Conservation (phyloP, 805 yeast genomes). For the Cyberlindnera maritima region DNA sequence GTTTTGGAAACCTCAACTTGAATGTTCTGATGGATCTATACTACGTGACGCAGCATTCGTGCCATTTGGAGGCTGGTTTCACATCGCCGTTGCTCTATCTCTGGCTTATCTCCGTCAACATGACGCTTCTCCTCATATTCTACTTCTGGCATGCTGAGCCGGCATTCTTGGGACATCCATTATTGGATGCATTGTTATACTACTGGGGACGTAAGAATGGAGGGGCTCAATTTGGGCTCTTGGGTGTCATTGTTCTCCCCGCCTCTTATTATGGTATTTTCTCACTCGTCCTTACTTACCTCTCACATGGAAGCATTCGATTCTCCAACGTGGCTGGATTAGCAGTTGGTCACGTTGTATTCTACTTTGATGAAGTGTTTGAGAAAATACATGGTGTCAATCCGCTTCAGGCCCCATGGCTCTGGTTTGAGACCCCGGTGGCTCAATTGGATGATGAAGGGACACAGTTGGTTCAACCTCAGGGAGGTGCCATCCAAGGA, state of each 20-base stretch:
- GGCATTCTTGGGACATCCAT: conserved; percentile 6
- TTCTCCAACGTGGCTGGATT: conserved; percentile 9
- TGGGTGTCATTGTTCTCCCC: conserved; percentile 16
- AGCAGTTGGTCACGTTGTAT: conserved; percentile 22
- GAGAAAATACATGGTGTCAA: conserved; percentile 19
- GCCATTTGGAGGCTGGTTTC: conserved; percentile 16
- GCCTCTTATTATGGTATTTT: conserved; percentile 19
- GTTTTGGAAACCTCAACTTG: conserved; percentile 18
- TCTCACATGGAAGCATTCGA: conserved; percentile 1
- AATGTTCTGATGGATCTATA: conserved; percentile 10
- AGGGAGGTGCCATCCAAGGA: neutral
- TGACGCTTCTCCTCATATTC: conserved; percentile 8
- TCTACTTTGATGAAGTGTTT: conserved; percentile 23
- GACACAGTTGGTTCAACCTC: neutral
- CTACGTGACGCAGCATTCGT: conserved; percentile 10
- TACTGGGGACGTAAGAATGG: conserved; percentile 23
- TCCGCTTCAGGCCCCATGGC: conserved; percentile 25
- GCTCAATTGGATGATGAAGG: neutral
- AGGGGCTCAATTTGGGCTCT: conserved; percentile 5
- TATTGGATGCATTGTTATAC: conserved; percentile 17
- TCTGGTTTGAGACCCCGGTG: neutral
- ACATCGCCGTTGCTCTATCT: conserved; percentile 12
- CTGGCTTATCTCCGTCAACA: conserved; percentile 20
- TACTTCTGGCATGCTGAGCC: conserved; percentile 8
- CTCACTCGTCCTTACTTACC: neutral